Evolutionary conservation across 169 alveolate species (phyloP).

Genomic region (Eimeria praecox): DNA sequence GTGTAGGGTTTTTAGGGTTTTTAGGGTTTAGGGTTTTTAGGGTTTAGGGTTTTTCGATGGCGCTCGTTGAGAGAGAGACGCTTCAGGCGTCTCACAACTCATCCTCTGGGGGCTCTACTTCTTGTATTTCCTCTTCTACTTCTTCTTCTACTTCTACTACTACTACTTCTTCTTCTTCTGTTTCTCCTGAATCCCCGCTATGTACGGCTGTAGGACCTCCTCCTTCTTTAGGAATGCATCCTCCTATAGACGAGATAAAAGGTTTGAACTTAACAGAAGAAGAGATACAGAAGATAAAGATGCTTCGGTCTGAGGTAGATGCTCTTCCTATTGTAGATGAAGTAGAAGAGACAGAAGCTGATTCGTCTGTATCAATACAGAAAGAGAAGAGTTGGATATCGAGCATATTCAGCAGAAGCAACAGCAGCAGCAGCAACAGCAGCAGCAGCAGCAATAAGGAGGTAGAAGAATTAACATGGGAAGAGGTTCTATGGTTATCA

Average conservation of each 20-base stretch:
- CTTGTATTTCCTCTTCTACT: conserved; percentile 10
- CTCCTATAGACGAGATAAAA: background rate
- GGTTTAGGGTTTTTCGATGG: background rate
- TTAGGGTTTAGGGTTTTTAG: background rate
- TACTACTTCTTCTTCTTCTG: background rate
- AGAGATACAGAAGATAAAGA: conserved; percentile 4
- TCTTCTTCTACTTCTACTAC: background rate
- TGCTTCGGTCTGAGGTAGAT: conserved; percentile 13
- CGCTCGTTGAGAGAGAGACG: conserved; percentile 40
- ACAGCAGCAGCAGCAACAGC: conserved; percentile 5
- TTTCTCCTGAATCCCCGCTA: background rate
- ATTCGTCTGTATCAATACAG: too few relatives aligned
- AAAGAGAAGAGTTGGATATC: background rate
- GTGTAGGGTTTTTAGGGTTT: background rate
- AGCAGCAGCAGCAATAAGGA: background rate
- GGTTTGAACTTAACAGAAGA: background rate
- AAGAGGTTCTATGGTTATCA: conserved; percentile 68
- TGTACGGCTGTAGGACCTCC: conserved; percentile 40
- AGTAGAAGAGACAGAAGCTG: background rate
- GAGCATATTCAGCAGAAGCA: background rate
- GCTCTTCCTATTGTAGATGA: conserved; percentile 24
- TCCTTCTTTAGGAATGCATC: conserved; percentile 12
- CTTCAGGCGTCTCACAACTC: background rate
- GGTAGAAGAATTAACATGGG: conserved; percentile 39
- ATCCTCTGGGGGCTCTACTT: background rate